Conservation (phyloP, 78 protist species). For the Dictyostelium citrinum region DNA sequence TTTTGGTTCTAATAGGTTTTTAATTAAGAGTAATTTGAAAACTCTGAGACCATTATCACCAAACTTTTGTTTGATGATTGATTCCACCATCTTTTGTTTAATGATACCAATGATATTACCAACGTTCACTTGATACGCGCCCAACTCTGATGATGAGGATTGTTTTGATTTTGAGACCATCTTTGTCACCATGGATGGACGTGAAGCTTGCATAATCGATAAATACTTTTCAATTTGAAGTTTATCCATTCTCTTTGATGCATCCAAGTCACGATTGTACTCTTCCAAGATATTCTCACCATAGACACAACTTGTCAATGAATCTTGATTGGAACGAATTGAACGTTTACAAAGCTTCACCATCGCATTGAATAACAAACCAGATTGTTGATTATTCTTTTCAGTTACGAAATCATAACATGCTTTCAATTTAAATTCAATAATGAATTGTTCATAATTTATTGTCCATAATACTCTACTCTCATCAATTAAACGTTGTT, state of each 20-base stretch:
- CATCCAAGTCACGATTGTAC: background rate
- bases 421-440: constrained; percentile 57
- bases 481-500: constrained; percentile 21
- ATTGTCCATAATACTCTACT: constrained; percentile 34
- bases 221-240: constrained; percentile 17
- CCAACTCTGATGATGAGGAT: background rate
- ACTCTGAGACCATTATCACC: constrained; percentile 45
- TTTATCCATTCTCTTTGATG: background rate
- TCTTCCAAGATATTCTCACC: constrained; percentile 27
- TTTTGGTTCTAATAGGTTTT: constrained; percentile 59
- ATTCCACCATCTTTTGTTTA: constrained; percentile 68
- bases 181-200: constrained; percentile 54
- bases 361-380: constrained; percentile 26
- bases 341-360: constrained; percentile 43
- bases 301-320: background rate
- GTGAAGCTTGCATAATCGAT: constrained; percentile 47
- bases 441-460: constrained; percentile 59
- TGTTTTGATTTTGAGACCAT: constrained; percentile 11
- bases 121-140: constrained; percentile 51
- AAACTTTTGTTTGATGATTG: constrained; percentile 58
- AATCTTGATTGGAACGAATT: constrained; percentile 17
- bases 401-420: constrained; percentile 52
- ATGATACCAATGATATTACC: constrained; percentile 23
- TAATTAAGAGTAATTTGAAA: constrained; percentile 48
- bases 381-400: constrained; percentile 21